These are phyloP conservation scores for Pseudogymnoascus sp. DNA, from an alignment of 2,329 filamentous ascomycete genomes.

Conservation along the genomic window DNA sequence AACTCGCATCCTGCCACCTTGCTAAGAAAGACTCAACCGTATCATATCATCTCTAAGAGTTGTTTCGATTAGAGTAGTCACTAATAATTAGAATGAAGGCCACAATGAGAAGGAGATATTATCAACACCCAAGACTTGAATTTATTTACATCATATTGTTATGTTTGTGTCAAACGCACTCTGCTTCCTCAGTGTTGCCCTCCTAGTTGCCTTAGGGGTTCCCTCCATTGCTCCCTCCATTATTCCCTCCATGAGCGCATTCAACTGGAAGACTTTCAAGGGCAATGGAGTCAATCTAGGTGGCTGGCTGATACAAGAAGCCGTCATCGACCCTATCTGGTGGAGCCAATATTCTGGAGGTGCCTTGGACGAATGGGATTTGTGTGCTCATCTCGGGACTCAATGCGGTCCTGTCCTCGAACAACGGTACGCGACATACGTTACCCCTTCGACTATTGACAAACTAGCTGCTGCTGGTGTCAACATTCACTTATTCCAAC, in stretches of 20 bases:
- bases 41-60: not conserved
- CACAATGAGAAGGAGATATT: not conserved
- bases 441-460: slow-evolving; percentile 29
- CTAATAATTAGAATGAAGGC: not conserved
- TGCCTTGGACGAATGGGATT: slow-evolving; percentile 30
- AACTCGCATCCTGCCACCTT: not conserved
- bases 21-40: not conserved
- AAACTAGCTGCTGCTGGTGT: slow-evolving; percentile 28
- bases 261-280: slow-evolving; percentile 20
- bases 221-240: no score
- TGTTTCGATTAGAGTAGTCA: not conserved
- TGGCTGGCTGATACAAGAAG: slow-evolving; percentile 31
- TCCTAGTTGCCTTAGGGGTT: not conserved
- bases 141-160: not conserved
- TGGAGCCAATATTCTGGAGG: slow-evolving; percentile 30
- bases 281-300: slow-evolving; percentile 26
- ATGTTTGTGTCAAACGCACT: not conserved
- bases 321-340: slow-evolving; percentile 24
- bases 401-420: slow-evolving; percentile 28
- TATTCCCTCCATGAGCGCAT: not conserved
- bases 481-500: slow-evolving; percentile 31
- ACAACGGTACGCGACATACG: slow-evolving; percentile 26
- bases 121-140: not conserved
- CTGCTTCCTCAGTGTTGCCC: not conserved
- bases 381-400: slow-evolving; percentile 27